Base-by-base conservation (phyloP, 2,329 filamentous ascomycete species). In the Capronia americana region DNA sequence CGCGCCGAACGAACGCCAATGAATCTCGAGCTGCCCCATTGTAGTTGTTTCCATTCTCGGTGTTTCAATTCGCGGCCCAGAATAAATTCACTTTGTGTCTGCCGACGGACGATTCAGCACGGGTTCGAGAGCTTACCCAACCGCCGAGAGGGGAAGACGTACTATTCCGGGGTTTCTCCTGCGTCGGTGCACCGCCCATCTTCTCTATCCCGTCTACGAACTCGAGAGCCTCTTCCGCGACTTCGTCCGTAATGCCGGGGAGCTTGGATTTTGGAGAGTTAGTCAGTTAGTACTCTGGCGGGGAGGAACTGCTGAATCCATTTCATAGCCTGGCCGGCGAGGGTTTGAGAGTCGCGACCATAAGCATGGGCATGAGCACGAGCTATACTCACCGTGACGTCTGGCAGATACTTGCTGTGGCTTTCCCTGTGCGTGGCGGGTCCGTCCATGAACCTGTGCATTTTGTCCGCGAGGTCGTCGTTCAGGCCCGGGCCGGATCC, bases 321-420 rank as follows among this genome's bases (percentile, higher is more conserved):
- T 4, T 32, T 32, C 30, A 10, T 10, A 32, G 30, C 30, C 30
- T 2, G 28, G 28, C 28, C 7, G 28, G 28, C 30, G 30, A 32
- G 8, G 30, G 30, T 32, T 11, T 10, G 30, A 32, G 10, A 32
- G 23, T n/a, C 26, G 11, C 23, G 51, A 11, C 4, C 24, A 23
- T 23, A 24, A 17, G 10, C 7, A 26, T n/a, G 14, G 4, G 14
- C 14, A 30, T 6, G 14, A 26, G 53, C 28, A 30, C 4, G 28
- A 28, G 24, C 28, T 32, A 7, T 11, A 55, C 53, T 55, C 26
- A 55, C 53, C 17, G 67, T 69, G 24, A 67, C 67, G 20, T 69
- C 67, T 17, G 67, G 67, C 41, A 69, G 20, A 55, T 69, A 59
- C 51, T 69, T 69, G 56, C 67, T 69, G 26, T 69, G 67, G 41